Evolutionary conservation across 2,329 filamentous ascomycete species (phyloP), one percentile per base, ranked within the genome.

Genomic region (Lasiodiplodia gonubiensis): DNA sequence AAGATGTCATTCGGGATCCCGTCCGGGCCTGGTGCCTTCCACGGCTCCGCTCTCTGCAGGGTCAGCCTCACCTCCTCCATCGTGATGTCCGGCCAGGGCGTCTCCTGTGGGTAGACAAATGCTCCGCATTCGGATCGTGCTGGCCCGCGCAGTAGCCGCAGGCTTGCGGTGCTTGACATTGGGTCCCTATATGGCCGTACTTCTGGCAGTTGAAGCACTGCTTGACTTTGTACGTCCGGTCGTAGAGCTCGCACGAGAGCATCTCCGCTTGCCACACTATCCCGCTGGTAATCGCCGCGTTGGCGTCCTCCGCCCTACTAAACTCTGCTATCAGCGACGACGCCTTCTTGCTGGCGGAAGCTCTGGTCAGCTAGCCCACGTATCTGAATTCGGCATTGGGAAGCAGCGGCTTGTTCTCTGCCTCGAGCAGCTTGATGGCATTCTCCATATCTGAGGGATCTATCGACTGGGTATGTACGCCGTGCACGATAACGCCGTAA

Each of bases 131-230:
- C 49, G 54, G 67, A 27, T 53, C 63, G 67, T 70, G 65, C 25
- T 68, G 33, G 30, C 70, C 60, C 60, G 67, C 64, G 60, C 55
- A 70, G 64, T 70, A 69, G 68, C 65, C 63, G 68, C 57, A 70
- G 68, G 66, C 69, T 67, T 33, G 71, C 70, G 64, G 39, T 70
- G 64, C 70, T 70, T 73, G 70, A 60, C 63, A 70, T 64, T 73
- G 46, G 69, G 69, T 71, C 72, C 67, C 67, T 71, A 70, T 71
- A 48, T 71, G 55, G 70, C 69, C 63, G 39, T 70, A 70, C 63
- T 67, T 68, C 68, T 72, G 30, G 70, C 60, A 71, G 68, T 72
- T 69, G 21, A 70, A 73, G 68, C 61, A 69, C 68, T 70, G 48
- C 67, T 70, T 67, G 30, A 70, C 53, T 57, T 57, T 57, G 33